phyloP scores from a whole-genome alignment of 306 rosid species.

The Cucumis cinereus region DNA sequence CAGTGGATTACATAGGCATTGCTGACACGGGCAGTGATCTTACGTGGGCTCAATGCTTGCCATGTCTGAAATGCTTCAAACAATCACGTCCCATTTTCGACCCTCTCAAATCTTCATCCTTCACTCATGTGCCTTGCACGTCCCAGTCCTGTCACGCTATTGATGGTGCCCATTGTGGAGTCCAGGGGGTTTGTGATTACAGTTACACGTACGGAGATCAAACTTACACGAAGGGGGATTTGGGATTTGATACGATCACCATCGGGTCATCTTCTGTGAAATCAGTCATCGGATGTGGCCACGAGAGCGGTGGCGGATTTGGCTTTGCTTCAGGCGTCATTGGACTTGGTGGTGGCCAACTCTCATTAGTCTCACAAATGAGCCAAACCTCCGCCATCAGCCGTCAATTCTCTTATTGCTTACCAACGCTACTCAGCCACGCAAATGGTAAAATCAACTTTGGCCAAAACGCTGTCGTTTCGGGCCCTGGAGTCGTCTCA shows the following conservation, averaged over 20 bases:
- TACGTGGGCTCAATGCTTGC: slow-evolving; percentile 50
- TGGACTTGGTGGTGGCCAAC: slow-evolving; percentile 36
- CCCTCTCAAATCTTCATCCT: slow-evolving; percentile 31
- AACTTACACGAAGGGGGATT: slow-evolving; percentile 26
- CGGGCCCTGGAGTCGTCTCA: slow-evolving; percentile 13
- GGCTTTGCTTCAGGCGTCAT: slow-evolving; percentile 30
- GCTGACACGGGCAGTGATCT: slow-evolving; percentile 67
- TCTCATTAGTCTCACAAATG: slow-evolving; percentile 48
- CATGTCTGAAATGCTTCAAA: slow-evolving; percentile 35
- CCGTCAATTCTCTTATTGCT: slow-evolving; percentile 41
- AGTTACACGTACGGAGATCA: slow-evolving; percentile 26
- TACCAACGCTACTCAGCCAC: background rate
- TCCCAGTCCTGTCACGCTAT: slow-evolving; percentile 8
- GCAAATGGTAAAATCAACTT: slow-evolving; percentile 29
- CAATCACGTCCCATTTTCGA: slow-evolving; percentile 33
- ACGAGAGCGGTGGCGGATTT: slow-evolving; percentile 27
- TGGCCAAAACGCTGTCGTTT: slow-evolving; percentile 19
- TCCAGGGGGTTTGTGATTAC: slow-evolving; percentile 10
- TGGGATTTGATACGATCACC: slow-evolving; percentile 30
- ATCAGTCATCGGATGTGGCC: slow-evolving; percentile 33
- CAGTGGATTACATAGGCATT: slow-evolving; percentile 21
- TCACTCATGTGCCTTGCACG: slow-evolving; percentile 11
- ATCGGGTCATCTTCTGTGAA: slow-evolving; percentile 15
- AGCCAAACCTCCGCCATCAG: background rate
- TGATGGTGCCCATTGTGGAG: background rate